Base-by-base conservation (phyloP, 2,329 filamentous ascomycete genomes). In the Nakataea oryzae region DNA sequence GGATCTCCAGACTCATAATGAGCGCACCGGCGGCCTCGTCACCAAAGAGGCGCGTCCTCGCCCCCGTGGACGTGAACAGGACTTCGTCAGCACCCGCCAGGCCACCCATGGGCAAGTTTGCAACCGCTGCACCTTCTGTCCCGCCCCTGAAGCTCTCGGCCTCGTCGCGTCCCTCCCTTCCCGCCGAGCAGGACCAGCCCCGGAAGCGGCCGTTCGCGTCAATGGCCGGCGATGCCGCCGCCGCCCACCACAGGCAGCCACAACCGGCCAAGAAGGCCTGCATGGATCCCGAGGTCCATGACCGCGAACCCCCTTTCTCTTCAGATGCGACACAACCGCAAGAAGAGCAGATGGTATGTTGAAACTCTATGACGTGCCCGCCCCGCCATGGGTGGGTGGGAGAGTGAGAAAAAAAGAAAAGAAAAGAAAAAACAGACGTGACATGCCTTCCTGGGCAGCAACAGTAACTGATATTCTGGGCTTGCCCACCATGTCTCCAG, bases 31-130 rank as follows among this genome's bases (percentile, higher is more conserved):
- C 41, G 62, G 64, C 70, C 34, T 71, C 74, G 55, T 78, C 78
- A 13, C 65, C 69, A 50, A 81, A 79, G 69, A 73, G 78, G 76
- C 79, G 79, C 76, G 78, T 76, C 64, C 76, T 81, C 54, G 78
- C 75, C 60, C 70, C 76, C 27, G 72, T 79, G 60, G 74, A 81
- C 71, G 74, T 75, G 62, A 81, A 81, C 73, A 74, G 74, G 69
- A 70, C 72, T 47, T 74, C 72, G 63, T 70, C 66, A 58, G 50
- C 63, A 67, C 60, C 62, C 66, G 26, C 58, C 17, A 59, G 24
- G 27, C 11, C 11, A 13, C 8, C 41, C 21, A n/a, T 17, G 41
- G 57, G 55, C 63, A 30, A n/a, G 58, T 26, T 34, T 34, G 30
- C 50, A 41, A 29, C 57, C 28, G 60, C 57, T 13, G 54, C 57